These are phyloP conservation scores for Fusarium siculi DNA, from an alignment of 2,329 filamentous ascomycete genomes.

Conservation along the genomic window DNA sequence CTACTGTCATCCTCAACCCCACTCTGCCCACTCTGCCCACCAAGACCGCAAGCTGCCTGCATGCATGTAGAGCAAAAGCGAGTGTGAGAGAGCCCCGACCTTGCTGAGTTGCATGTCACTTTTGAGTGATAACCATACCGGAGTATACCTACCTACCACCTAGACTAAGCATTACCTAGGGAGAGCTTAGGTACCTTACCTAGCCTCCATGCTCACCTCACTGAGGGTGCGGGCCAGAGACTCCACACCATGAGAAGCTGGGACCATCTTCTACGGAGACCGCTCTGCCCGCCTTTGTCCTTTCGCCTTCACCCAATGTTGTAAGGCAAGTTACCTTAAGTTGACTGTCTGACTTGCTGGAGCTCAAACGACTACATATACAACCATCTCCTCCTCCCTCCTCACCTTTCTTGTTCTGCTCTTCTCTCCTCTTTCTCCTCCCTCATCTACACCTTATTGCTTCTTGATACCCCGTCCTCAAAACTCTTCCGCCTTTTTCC, in stretches of 20 bases:
- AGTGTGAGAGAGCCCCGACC: neutral
- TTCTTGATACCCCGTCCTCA: conserved; percentile 44
- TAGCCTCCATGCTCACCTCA: conserved; percentile 5
- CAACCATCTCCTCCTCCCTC: conserved; percentile 35
- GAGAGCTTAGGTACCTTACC: neutral
- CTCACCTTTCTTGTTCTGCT: conserved; percentile 33
- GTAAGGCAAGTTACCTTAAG: neutral
- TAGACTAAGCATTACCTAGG: conserved; percentile 5
- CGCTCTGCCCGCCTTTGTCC: conserved; percentile 25
- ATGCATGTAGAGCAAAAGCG: neutral
- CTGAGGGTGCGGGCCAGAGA: conserved; percentile 10
- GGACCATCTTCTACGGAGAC: conserved; percentile 33
- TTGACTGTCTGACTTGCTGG: neutral
- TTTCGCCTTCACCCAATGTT: neutral
- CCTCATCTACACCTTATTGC: conserved; percentile 41
- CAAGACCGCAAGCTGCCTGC: conserved; percentile 7
- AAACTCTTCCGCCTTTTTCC: conserved; percentile 27
- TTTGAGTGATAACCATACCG: neutral
- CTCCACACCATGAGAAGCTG: conserved; percentile 34
- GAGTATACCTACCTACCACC: neutral
- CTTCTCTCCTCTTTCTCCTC: conserved; percentile 39
- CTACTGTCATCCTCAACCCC: conserved; percentile 41
- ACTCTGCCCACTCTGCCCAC: conserved; percentile 35
- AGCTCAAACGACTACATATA: conserved; percentile 42
- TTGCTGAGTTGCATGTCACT: neutral